A percentile compares a stretch with the other conserved stretches of the same genome.
phyloP scores from a whole-genome alignment of 2,329 filamentous ascomycete species.

The Aspergillus brunneoviolaceus region DNA sequence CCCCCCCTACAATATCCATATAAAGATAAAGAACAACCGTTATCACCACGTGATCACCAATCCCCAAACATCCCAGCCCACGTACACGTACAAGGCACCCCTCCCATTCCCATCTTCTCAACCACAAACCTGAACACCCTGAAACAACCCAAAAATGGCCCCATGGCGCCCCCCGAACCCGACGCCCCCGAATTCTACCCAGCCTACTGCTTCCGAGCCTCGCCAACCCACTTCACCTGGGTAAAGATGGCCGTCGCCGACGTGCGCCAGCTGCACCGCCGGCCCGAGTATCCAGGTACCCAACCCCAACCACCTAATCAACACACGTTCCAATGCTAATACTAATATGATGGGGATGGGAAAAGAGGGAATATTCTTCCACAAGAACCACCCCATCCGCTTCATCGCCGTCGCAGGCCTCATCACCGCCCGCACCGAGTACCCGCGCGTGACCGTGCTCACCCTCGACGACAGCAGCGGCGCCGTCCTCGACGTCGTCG shows the following conservation, averaged over 20 bases:
- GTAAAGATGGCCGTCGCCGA: constrained; percentile 60
- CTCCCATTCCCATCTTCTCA: neutral
- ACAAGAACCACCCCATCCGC: constrained; percentile 72
- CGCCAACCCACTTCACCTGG: constrained; percentile 63
- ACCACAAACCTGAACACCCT: neutral
- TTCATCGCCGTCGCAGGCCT: constrained; percentile 72
- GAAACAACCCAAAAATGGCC: neutral
- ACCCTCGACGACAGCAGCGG: constrained; percentile 64
- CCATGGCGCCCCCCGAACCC: constrained; percentile 3
- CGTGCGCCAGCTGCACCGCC: constrained; percentile 52
- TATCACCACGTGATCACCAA: no score
- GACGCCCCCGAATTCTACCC: constrained; percentile 51
- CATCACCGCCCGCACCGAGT: constrained; percentile 61
- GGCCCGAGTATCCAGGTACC: constrained; percentile 52
- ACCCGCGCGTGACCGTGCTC: constrained; percentile 53
- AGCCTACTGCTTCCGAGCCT: constrained; percentile 59
- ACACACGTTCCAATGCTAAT: no score
- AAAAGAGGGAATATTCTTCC: constrained; percentile 58
- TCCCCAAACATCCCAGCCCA: no score
- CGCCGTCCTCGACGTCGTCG: constrained; percentile 56
- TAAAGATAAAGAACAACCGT: no score
- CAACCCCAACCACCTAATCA: neutral
- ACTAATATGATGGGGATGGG: no score
- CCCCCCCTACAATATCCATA: no score
- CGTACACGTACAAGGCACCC: no score